Base-by-base conservation (phyloP, 768 basidiomycete genomes). In the Mycena vitilis region DNA sequence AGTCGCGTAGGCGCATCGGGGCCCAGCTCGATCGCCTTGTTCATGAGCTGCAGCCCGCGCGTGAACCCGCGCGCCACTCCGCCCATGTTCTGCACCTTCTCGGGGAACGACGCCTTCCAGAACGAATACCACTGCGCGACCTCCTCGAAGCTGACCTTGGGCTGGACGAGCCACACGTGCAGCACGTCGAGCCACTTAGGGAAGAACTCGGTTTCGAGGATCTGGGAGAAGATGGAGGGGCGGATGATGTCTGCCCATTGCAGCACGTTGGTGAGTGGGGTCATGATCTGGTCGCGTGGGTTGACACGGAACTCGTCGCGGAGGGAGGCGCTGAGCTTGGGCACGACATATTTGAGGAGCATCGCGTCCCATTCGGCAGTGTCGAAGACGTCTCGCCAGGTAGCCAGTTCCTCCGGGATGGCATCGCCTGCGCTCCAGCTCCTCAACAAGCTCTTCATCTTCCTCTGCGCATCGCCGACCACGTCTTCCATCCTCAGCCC, bases 141-240 rank as follows among this genome's bases (percentile, higher is more conserved):
- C 78, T 99, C 95, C 73, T 93, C 94, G 73, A 95, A 92, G 81
- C 89, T 96, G 74, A 92, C 92, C 53, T 82, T 87, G 1, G 95
- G 94, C 71, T 95, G 93, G n/a, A 92, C 85, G 47, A 99, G 90
- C 98, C 98, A 99, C 52, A 95, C 80, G 75, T 96, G 91, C 25
- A 99, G 83, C 23, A 94, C 90, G 56, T 95, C 92, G 67, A 99
- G 84, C 96, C 96, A 99, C 77, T 98, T 97, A 5, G 95, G 94
- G 86, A 98, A 98, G 83, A 99, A 97, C 74, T 95, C 95, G 7
- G 87, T 86, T 77, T 97, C 94, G 70, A 99, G 81, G 15, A 99
- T 82, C 75, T 96, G 94, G 1, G 90, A 85, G 74, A 98, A 86
- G 68, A 97, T 87, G 5, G 92, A 89, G 0, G 88, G 79, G 10